Evolutionary conservation across 345 rosid species (phyloP), one percentile per base, ranked within the genome.

Genomic region (Aquilaria malaccensis): DNA sequence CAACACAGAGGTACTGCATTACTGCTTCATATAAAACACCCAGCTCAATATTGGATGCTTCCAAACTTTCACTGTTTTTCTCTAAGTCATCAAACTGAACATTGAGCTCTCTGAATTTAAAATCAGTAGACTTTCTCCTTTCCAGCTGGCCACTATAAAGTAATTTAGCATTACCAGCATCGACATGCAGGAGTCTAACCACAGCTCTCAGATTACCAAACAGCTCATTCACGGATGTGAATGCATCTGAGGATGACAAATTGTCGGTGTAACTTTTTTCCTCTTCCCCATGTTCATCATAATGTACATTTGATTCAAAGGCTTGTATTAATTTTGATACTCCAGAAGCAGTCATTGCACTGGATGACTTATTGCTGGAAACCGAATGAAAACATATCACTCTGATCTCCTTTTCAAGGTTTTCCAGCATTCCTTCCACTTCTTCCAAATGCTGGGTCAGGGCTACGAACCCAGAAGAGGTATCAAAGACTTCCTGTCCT

Each of bases 271-370:
- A 45, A 58, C 64, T 66, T 56, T 45, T 55, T 11, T 69, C 79
- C 70, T 74, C 86, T 62, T 72, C 73, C 66, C 75, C 85, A 2
- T 67, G 73, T 60, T 88, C 95, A 58, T 83, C 85, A 45, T 43
- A 45, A 30, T 80, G 88, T 66, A 62, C 54, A 81, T 81, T 87
- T 45, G 84, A 77, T 83, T 92, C 98, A 43, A 89, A 92, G 52
- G 95, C 86, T 64, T 81, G 84, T 77, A 92, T 89, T 74, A 92
- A 63, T 75, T 81, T 83, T 13, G 95, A 89, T 49, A 89, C 82
- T 49, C 63, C 84, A 59, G 86, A 84, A 32, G 75, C 64, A 50
- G 77, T 67, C 45, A 43, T 37, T 77, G 80, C 80, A 69, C 76
- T 64, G 64, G 70, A 73, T 30, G 81, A 72, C 67, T 64, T 73